phyloP scores from a whole-genome alignment of 257 asterid species.

The Phtheirospermum japonicum region DNA sequence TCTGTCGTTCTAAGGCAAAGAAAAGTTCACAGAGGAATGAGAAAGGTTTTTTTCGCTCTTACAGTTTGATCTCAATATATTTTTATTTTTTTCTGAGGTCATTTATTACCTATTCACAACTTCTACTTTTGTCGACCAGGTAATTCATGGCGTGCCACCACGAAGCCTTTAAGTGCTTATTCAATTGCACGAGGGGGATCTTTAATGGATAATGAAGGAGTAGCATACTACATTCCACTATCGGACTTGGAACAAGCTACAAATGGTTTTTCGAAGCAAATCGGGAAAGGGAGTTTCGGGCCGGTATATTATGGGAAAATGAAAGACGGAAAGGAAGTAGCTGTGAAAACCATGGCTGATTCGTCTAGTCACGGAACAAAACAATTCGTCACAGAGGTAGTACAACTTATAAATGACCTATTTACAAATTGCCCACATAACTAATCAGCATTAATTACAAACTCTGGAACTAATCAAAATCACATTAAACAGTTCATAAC shows the following conservation, averaged over 20 bases:
- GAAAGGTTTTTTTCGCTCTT: conserved; percentile 37
- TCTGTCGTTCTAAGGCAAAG: conserved; percentile 48
- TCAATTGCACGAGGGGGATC: conserved; percentile 69
- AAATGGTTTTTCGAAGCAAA: conserved; percentile 53
- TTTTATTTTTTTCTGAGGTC: conserved; percentile 16
- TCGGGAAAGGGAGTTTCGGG: conserved; percentile 96
- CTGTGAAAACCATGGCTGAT: conserved; percentile 96
- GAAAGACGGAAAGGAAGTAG: conserved; percentile 88
- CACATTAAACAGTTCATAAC: no score
- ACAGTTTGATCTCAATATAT: conserved; percentile 1
- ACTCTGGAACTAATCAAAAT: no score
- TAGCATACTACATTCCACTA: conserved; percentile 77
- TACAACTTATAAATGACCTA: not conserved
- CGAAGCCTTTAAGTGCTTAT: conserved; percentile 45
- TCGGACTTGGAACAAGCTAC: conserved; percentile 83
- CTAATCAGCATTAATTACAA: no score
- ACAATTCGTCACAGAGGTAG: conserved; percentile 91
- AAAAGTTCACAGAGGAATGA: conserved; percentile 36
- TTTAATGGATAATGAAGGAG: conserved; percentile 74
- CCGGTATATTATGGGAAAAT: conserved; percentile 91
- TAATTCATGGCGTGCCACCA: conserved; percentile 52
- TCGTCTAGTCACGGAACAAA: conserved; percentile 88
- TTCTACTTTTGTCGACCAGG: conserved; percentile 36
- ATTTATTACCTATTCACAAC: conserved; percentile 6
- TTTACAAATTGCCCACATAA: no score